phyloP scores from a whole-genome alignment of 352 stramenopile species.

The Phytophthora cajani region DNA sequence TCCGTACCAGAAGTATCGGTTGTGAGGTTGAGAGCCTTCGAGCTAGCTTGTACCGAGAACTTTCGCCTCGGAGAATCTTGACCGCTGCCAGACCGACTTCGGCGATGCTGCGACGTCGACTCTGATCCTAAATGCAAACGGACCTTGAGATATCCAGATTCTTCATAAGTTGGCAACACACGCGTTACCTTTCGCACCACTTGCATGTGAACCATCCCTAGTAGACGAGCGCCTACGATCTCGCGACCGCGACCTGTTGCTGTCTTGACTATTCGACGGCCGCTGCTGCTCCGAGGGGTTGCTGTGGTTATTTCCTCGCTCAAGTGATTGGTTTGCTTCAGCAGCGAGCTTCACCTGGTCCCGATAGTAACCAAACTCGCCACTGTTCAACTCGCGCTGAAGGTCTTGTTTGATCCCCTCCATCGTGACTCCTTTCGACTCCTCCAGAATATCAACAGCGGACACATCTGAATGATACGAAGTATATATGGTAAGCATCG shows the following conservation, averaged over 20 bases:
- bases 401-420: constrained; percentile 62
- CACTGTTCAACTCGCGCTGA: constrained; percentile 53
- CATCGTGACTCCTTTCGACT: constrained; percentile 51
- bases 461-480: constrained; percentile 51
- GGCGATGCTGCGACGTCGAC: constrained; percentile 6
- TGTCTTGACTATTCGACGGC: background rate
- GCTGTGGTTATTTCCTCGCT: constrained; percentile 1
- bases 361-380: constrained; percentile 45
- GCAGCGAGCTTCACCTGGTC: constrained; percentile 40
- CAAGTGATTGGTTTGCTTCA: constrained; percentile 19
- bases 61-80: constrained; percentile 24
- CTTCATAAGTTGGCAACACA: background rate
- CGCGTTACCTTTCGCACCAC: constrained; percentile 9
- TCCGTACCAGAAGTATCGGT: constrained; percentile 16
- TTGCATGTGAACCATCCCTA: constrained; percentile 9
- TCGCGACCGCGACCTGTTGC: constrained; percentile 10
- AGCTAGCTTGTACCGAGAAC: constrained; percentile 22
- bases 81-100: constrained; percentile 18
- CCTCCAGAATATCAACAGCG: constrained; percentile 60
- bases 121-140: constrained; percentile 10
- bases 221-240: constrained; percentile 23
- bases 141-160: background rate
- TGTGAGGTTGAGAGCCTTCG: constrained; percentile 16
- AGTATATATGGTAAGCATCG: background rate
- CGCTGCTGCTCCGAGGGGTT: background rate